A percentile compares a stretch with the other conserved stretches of the same genome.
Evolutionary conservation across 2,329 filamentous ascomycete species (phyloP).

Genomic region (Nothomitra cinnamomea): DNA sequence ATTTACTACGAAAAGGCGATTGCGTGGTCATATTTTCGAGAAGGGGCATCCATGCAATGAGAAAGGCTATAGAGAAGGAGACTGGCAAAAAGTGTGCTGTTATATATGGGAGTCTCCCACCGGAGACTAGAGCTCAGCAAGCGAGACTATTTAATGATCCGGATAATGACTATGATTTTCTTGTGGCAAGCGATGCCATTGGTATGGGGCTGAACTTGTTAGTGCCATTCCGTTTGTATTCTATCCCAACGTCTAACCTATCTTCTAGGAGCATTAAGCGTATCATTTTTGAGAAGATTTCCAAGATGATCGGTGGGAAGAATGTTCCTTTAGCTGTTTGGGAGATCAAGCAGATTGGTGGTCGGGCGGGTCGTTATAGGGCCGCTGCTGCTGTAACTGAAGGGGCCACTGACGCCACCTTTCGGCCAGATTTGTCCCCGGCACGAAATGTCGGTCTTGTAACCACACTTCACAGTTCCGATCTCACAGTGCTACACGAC

Average conservation of each 20-base stretch:
- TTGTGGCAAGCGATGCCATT: constrained; percentile 89
- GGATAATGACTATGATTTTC: constrained; percentile 83
- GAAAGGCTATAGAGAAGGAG: constrained; percentile 53
- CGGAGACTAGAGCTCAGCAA: constrained; percentile 83
- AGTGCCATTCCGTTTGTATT: constrained; percentile 17
- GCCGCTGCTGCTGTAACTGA: constrained; percentile 34
- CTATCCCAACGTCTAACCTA: neutral
- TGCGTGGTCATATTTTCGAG: constrained; percentile 79
- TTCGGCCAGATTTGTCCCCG: constrained; percentile 10
- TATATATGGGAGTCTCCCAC: constrained; percentile 80
- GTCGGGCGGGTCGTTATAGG: constrained; percentile 74
- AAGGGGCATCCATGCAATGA: constrained; percentile 62
- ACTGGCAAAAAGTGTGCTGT: constrained; percentile 76
- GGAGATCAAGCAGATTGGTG: constrained; percentile 88
- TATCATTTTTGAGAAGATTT: constrained; percentile 65
- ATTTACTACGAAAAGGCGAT: constrained; percentile 67
- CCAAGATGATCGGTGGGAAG: constrained; percentile 45
- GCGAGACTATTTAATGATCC: constrained; percentile 89
- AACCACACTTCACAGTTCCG: constrained; percentile 56
- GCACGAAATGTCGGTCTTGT: constrained; percentile 49
- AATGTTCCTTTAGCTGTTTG: constrained; percentile 44
- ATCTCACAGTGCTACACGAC: constrained; percentile 43
- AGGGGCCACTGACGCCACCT: too few relatives aligned
- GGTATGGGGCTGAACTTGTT: constrained; percentile 93
- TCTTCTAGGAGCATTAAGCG: constrained; percentile 53